phyloP scores from a whole-genome alignment of 805 yeast species.

The Yamadazyma nakazawae region DNA sequence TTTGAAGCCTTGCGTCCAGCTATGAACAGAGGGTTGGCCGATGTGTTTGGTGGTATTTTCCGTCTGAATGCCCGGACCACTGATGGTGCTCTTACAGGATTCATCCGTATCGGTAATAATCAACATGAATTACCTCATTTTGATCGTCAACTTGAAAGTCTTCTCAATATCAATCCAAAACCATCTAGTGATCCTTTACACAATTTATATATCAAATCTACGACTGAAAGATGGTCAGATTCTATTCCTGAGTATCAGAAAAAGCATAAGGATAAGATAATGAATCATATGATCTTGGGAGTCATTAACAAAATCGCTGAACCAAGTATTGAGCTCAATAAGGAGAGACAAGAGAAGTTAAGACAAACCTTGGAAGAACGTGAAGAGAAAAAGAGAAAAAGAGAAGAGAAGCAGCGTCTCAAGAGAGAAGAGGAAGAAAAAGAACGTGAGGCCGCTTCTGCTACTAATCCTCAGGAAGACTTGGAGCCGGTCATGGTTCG shows the following conservation, averaged over 20 bases:
- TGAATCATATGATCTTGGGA: slow-evolving; percentile 21
- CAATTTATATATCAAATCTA: slow-evolving; percentile 39
- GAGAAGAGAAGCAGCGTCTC: slow-evolving; percentile 24
- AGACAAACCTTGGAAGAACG: slow-evolving; percentile 29
- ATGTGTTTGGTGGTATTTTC: slow-evolving; percentile 16
- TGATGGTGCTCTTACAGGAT: slow-evolving; percentile 19
- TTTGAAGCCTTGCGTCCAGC: slow-evolving; percentile 26
- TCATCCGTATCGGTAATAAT: slow-evolving; percentile 20
- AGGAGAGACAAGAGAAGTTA: slow-evolving; percentile 23
- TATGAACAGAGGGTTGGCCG: slow-evolving; percentile 16
- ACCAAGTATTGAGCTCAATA: slow-evolving; percentile 42
- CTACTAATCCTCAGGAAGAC: slow-evolving; percentile 6
- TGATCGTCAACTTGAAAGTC: slow-evolving; percentile 23
- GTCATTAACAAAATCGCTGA: slow-evolving; percentile 48
- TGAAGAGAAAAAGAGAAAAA: slow-evolving; percentile 27
- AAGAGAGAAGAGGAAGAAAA: slow-evolving; percentile 17
- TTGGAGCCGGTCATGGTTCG: slow-evolving; percentile 59
- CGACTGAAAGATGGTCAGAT: slow-evolving; percentile 69
- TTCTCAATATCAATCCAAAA: slow-evolving; percentile 15
- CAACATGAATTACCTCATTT: slow-evolving; percentile 13
- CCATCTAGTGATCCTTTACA: slow-evolving; percentile 16
- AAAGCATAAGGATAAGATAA: slow-evolving; percentile 26
- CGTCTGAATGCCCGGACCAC: slow-evolving; percentile 16
- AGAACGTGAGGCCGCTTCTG: slow-evolving; percentile 12
- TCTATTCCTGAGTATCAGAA: slow-evolving; percentile 49